A percentile compares a stretch with the other conserved stretches of the same genome.
These are phyloP conservation scores for Aspergillus sojae DNA, from an alignment of 2,329 filamentous ascomycete species.

Conservation along the genomic window DNA sequence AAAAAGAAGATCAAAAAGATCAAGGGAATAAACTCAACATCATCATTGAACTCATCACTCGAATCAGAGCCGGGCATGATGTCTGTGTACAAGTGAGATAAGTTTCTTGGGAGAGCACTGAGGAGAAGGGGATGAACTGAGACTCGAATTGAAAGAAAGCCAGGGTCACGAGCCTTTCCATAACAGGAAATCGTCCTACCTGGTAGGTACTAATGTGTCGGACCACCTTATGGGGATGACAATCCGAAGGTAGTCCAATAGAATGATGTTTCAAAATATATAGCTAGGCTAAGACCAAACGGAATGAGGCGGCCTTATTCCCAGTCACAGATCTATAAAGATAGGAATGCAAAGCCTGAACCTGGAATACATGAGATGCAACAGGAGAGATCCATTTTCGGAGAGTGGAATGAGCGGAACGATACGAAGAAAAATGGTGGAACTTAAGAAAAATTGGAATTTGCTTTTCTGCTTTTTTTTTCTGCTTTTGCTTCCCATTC, in stretches of 20 bases:
- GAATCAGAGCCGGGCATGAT: conserved; percentile 57
- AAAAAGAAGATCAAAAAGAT: neutral
- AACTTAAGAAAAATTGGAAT: conserved; percentile 3
- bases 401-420: neutral
- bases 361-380: neutral
- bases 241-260: neutral
- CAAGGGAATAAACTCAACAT: conserved; percentile 39
- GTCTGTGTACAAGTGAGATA: neutral
- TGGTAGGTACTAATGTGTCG: neutral
- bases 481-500: conserved; percentile 26
- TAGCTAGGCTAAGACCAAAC: neutral
- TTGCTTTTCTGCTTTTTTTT: conserved; percentile 19
- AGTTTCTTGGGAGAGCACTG: neutral
- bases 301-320: neutral
- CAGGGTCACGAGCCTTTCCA: neutral
- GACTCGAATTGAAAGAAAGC: neutral
- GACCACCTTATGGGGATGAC: neutral
- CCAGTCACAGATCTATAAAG: neutral
- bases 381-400: neutral
- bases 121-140: no score
- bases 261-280: neutral
- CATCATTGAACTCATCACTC: conserved; percentile 55
- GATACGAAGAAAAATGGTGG: neutral
- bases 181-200: neutral
- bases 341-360: neutral